Percentiles rank a stretch among this genome's conserved stretches.
Conservation (phyloP, 164 flowering plant genomes). For the Taxillus chinensis region DNA sequence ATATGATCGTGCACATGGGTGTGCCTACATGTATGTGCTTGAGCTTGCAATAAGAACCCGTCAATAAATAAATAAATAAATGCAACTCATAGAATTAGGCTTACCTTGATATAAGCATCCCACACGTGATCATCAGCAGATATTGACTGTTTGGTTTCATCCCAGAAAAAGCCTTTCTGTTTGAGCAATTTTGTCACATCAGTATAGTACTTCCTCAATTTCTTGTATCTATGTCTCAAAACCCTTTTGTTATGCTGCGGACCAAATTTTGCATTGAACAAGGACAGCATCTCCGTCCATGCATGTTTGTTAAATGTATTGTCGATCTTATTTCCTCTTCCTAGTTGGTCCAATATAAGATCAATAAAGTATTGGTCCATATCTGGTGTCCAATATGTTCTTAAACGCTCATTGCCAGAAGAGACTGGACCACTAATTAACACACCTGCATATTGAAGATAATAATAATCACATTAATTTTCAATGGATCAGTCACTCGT, state of each 20-base stretch:
- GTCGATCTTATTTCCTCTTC: conserved; percentile 36
- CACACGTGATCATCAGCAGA: conserved; percentile 39
- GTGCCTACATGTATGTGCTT: conserved; percentile 21
- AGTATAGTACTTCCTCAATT: conserved; percentile 36
- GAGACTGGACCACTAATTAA: conserved; percentile 14
- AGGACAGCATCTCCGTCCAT: conserved; percentile 45
- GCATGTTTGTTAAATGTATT: conserved; percentile 45
- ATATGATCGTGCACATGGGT: conserved; percentile 35
- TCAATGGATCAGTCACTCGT: too few species aligned
- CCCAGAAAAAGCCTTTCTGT: conserved; percentile 47
- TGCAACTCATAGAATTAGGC: background rate
- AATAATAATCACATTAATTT: too few species aligned
- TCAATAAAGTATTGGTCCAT: conserved; percentile 51
- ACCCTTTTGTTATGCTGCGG: conserved; percentile 44
- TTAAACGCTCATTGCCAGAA: conserved; percentile 25
- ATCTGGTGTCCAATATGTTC: conserved; percentile 45
- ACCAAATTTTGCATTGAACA: conserved; percentile 45
- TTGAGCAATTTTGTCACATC: conserved; percentile 27
- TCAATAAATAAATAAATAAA: background rate
- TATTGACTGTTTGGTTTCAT: conserved; percentile 36
- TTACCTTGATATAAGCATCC: conserved; percentile 54
- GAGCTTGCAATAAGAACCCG: background rate
- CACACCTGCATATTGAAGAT: conserved; percentile 22
- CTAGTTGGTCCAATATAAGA: conserved; percentile 44
- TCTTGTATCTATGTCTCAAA: conserved; percentile 49